Base-by-base conservation (phyloP, 2,329 filamentous ascomycete genomes). In the Colletotrichum acutatum region DNA sequence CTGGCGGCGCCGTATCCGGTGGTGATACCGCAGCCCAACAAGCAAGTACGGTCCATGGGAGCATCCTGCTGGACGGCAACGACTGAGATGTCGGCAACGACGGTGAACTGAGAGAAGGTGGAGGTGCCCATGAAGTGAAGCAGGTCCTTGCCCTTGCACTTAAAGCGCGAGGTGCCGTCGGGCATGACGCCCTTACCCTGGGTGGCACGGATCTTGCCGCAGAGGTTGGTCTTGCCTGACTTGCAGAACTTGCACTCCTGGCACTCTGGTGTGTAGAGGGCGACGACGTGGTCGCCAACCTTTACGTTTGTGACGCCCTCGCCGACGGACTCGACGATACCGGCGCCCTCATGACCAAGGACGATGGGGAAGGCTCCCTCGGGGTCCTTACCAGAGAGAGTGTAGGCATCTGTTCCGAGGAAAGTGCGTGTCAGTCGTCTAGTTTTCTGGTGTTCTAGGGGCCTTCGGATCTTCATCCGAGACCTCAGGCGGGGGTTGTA, bases 91-190 rank as follows among this genome's bases (percentile, higher is more conserved):
- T 99, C 97, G 83, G 97, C 96, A 49, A 99, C 95, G 76, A 99
- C 97, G 71, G 97, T 98, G 88, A 97, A 99, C 86, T 99, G 97
- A 37, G 95, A 97, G 89, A 99, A 99, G 78, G 97, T 99, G 49
- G 95, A 98, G 69, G 95, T 98, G 80, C 97, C 97, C 97, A 99
- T 99, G 88, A 98, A 99, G 88, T 98, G 97, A 72, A 98, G 91
- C 74, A 99, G 90, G 79, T 97, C 94, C 87, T 98, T 93, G 84
- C 97, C 97, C 85, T 96, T 97, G 89, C 93, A 95, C 85, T 90
- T 94, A 91, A 98, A 98, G 79, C 97, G 94, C 71, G 93, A 93
- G 77, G 96, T 98, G 79, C 96, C 96, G 84, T 99, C 97, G 71
- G 97, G 97, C 95, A 99, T 98, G 78, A 98, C 91, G 81, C 97